These are phyloP conservation scores for Trichoderma gamsii DNA, from an alignment of 495 filamentous ascomycete species.

Conservation along the genomic window DNA sequence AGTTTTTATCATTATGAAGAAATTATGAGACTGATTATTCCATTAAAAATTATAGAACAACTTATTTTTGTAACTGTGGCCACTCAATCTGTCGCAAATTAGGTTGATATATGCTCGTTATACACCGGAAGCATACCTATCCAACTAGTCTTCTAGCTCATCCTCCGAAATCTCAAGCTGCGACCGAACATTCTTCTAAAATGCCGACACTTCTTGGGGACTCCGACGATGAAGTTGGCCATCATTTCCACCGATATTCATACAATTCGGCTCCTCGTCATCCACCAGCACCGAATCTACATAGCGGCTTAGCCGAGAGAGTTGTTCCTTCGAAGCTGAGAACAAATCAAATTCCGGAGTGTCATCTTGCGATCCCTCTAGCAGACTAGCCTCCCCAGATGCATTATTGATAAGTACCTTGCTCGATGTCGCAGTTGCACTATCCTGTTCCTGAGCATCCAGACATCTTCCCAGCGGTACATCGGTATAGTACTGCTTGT, in stretches of 20 bases:
- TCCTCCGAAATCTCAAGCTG: constrained; percentile 20
- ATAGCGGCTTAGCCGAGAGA: background rate
- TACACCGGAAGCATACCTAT: background rate
- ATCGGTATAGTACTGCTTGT: constrained; percentile 25
- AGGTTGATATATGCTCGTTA: too few species aligned
- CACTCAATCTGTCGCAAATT: background rate
- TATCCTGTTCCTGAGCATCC: constrained; percentile 18
- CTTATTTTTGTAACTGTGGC: background rate
- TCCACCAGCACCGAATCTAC: background rate
- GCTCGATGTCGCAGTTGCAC: background rate
- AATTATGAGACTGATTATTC: too few species aligned
- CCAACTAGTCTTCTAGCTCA: background rate
- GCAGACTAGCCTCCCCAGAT: background rate
- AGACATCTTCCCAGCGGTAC: constrained; percentile 25
- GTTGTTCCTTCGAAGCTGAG: background rate
- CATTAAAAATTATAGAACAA: too few species aligned
- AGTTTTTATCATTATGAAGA: background rate
- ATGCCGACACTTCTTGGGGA: constrained; percentile 19
- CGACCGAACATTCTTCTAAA: constrained; percentile 21
- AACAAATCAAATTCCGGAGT: background rate
- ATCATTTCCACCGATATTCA: background rate
- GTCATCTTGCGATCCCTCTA: background rate
- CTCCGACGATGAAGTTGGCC: constrained; percentile 11
- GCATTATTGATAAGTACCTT: background rate
- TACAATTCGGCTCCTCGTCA: background rate